Evolutionary conservation across 2,329 filamentous ascomycete species (phyloP).

Genomic region (Paecilomyces niveus): DNA sequence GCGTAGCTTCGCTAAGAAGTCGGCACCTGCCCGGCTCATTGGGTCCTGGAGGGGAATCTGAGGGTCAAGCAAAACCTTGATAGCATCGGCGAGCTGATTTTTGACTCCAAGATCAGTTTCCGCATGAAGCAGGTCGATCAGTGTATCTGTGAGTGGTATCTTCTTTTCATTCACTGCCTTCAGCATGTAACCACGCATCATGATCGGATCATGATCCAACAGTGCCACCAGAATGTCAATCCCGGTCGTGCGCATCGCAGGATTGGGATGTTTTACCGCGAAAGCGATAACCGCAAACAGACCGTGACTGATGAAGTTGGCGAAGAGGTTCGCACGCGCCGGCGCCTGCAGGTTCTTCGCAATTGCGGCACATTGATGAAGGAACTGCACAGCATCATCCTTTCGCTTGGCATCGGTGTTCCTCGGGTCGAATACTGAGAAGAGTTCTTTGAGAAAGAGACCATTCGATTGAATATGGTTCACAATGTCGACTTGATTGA

Average conservation of each 20-base stretch:
- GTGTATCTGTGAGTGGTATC: slow-evolving; percentile 76
- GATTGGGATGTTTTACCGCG: slow-evolving; percentile 76
- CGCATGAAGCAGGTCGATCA: slow-evolving; percentile 84
- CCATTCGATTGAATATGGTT: slow-evolving; percentile 83
- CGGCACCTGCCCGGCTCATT: slow-evolving; percentile 57
- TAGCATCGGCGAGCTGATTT: slow-evolving; percentile 87
- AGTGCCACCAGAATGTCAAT: slow-evolving; percentile 90
- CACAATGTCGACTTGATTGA: slow-evolving; percentile 97
- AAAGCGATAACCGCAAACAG: slow-evolving; percentile 87
- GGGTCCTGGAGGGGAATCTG: slow-evolving; percentile 52
- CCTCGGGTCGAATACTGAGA: slow-evolving; percentile 69
- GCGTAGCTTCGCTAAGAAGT: slow-evolving; percentile 59
- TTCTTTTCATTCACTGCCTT: slow-evolving; percentile 84
- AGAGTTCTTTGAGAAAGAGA: slow-evolving; percentile 74
- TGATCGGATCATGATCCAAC: slow-evolving; percentile 90
- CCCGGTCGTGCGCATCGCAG: slow-evolving; percentile 79
- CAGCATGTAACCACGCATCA: slow-evolving; percentile 91
- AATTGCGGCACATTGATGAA: slow-evolving; percentile 91
- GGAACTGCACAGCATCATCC: slow-evolving; percentile 91
- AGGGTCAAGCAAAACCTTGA: slow-evolving; percentile 86
- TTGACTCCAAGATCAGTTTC: slow-evolving; percentile 93
- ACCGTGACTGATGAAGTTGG: slow-evolving; percentile 82
- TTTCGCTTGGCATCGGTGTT: slow-evolving; percentile 63
- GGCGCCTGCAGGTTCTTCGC: slow-evolving; percentile 89
- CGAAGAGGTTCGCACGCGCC: slow-evolving; percentile 72